phyloP scores from a whole-genome alignment of 2,329 filamentous ascomycete species.

The Botryotinia globosa region DNA sequence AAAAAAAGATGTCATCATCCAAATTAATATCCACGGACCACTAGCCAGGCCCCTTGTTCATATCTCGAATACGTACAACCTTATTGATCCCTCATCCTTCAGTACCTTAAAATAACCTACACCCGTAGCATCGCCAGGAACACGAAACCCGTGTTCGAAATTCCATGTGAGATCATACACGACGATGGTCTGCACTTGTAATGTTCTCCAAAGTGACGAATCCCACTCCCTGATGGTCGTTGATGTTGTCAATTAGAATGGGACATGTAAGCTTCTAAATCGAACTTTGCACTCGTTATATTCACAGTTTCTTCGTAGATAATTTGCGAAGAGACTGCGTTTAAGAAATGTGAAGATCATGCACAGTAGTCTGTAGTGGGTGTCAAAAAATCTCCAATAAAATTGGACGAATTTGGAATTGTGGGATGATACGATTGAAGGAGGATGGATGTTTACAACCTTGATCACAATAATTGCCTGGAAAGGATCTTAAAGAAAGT shows the following conservation, averaged over 20 bases:
- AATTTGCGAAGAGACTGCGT: accelerated
- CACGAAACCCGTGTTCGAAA: neutral
- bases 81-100: neutral
- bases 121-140: neutral
- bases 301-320: neutral
- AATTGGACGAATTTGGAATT: neutral
- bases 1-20: neutral
- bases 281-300: neutral
- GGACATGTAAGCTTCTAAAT: neutral
- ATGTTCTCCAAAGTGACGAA: neutral
- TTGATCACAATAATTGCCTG: neutral
- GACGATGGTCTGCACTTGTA: neutral
- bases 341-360: neutral
- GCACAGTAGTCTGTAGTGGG: neutral
- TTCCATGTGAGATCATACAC: neutral
- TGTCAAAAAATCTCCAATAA: no score
- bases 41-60: neutral
- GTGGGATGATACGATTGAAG: neutral
- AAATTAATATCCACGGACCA: neutral
- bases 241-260: neutral
- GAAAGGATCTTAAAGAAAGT: neutral
- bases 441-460: neutral
- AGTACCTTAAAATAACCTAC: neutral
- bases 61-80: neutral
- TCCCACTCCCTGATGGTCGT: neutral